phyloP scores from a whole-genome alignment of 2,329 filamentous ascomycete genomes.

The Furcasterigmium furcatum region DNA sequence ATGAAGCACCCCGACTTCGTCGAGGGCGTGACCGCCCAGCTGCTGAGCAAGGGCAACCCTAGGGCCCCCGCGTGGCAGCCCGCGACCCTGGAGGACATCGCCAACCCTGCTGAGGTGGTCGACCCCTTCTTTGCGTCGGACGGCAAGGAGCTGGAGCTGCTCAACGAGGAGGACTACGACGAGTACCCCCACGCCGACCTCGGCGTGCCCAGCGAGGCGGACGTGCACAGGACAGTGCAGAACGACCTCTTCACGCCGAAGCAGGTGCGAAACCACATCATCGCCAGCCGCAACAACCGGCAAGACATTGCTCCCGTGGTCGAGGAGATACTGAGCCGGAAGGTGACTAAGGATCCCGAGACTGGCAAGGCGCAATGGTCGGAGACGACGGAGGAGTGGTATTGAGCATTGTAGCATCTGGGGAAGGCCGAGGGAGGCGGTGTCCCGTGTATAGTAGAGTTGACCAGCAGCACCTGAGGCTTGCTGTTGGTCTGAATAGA shows the following conservation, averaged over 20 bases:
- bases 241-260: conserved; percentile 37
- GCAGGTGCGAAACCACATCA: conserved; percentile 62
- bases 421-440: no score
- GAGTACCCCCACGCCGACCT: conserved; percentile 72
- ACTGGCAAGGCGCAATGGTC: conserved; percentile 40
- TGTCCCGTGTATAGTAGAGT: no score
- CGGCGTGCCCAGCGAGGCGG: conserved; percentile 69
- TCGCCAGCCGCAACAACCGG: conserved; percentile 57
- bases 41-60: conserved; percentile 60
- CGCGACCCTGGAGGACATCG: conserved; percentile 65
- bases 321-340: conserved; percentile 63
- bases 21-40: conserved; percentile 80
- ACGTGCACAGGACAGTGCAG: conserved; percentile 46
- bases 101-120: conserved; percentile 47
- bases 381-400: no score
- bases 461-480: no score
- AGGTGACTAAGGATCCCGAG: conserved; percentile 43
- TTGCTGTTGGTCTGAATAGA: no score
- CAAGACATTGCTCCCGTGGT: conserved; percentile 69
- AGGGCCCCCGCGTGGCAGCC: conserved; percentile 72
- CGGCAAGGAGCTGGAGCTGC: conserved; percentile 50
- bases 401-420: no score
- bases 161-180: conserved; percentile 60
- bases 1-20: conserved; percentile 91
- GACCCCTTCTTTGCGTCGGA: conserved; percentile 64